Evolutionary conservation across 2,329 filamentous ascomycete species (phyloP).

Genomic region (Trichoderma harzianum): DNA sequence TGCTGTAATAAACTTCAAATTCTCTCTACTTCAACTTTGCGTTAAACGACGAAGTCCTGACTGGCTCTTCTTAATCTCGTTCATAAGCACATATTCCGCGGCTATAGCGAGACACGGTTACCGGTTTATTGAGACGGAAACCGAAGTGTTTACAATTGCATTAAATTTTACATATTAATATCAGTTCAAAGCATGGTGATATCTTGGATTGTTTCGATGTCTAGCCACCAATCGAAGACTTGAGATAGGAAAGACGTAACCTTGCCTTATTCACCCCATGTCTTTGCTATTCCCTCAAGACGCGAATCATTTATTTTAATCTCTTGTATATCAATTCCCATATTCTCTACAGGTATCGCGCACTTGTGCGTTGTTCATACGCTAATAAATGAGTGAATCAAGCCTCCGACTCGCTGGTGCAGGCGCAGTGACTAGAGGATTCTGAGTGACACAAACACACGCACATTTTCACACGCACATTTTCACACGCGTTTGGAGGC

Average conservation of each 20-base stretch:
- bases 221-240: neutral
- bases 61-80: neutral
- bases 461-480: no score
- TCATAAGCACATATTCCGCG: neutral
- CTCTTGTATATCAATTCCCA: neutral
- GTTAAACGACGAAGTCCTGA: neutral
- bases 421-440: neutral
- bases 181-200: neutral
- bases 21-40: neutral
- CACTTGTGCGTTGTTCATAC: neutral
- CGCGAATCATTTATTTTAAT: neutral
- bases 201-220: neutral
- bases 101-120: neutral
- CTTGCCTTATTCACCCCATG: neutral
- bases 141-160: neutral
- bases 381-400: neutral
- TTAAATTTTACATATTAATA: neutral
- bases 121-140: neutral
- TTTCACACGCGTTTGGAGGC: neutral
- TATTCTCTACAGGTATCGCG: neutral
- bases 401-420: neutral
- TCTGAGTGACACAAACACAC: neutral
- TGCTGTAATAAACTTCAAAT: neutral
- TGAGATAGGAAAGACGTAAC: neutral
- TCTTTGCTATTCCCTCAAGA: no score